phyloP scores from a whole-genome alignment of 164 flowering plant species.

The Chimonanthus salicifolius region DNA sequence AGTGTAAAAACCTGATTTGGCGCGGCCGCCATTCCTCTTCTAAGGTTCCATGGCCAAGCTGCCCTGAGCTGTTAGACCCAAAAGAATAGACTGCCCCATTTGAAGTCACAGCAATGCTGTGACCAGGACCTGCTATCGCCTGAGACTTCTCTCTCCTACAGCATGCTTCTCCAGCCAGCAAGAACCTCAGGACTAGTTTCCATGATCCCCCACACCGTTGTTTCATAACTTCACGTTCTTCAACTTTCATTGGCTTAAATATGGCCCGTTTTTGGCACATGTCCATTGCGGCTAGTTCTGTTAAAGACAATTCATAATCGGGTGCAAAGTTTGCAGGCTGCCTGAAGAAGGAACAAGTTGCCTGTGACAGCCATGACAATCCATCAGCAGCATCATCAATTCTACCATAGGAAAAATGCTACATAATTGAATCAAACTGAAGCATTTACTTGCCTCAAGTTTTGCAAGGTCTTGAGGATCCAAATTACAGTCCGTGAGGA shows the following conservation, averaged over 20 bases:
- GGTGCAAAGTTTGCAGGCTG: conserved; percentile 88
- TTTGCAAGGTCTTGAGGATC: conserved; percentile 93
- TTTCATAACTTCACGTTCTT: conserved; percentile 51
- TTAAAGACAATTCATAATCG: conserved; percentile 61
- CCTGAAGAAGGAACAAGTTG: conserved; percentile 85
- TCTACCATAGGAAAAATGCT: conserved; percentile 22
- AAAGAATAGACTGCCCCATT: conserved; percentile 76
- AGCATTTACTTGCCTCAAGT: conserved; percentile 75
- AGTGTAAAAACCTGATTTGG: conserved; percentile 63
- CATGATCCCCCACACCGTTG: conserved; percentile 90
- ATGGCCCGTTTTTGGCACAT: conserved; percentile 90
- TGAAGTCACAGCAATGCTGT: conserved; percentile 84
- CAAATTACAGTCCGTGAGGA: conserved; percentile 75
- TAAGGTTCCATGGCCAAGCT: conserved; percentile 87
- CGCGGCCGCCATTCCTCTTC: conserved; percentile 78
- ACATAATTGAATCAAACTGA: neutral
- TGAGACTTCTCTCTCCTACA: conserved; percentile 80
- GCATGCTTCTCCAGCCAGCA: conserved; percentile 88
- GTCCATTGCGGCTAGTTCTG: conserved; percentile 94
- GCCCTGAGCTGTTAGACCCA: conserved; percentile 91
- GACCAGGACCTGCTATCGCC: conserved; percentile 96
- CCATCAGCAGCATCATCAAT: conserved; percentile 73
- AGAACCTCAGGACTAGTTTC: conserved; percentile 86
- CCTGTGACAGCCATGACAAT: conserved; percentile 50
- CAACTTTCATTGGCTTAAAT: conserved; percentile 72